phyloP scores from a whole-genome alignment of 2,329 filamentous ascomycete genomes.

The Fusarium citri region DNA sequence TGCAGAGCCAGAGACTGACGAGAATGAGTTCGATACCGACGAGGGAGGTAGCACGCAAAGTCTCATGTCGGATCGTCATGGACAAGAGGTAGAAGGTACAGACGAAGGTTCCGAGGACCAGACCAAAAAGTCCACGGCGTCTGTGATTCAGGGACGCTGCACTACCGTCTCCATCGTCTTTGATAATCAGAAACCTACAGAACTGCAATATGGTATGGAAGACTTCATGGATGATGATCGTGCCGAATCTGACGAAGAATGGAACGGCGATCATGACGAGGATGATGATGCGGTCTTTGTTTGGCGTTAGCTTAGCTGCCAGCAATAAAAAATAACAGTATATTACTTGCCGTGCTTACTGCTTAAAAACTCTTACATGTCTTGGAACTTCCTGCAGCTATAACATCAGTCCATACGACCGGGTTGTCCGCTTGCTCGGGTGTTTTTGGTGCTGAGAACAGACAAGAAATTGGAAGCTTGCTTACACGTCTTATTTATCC shows the following conservation, averaged over 20 bases:
- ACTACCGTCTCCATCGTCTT: constrained; percentile 76
- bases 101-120: constrained; percentile 9
- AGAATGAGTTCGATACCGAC: constrained; percentile 54
- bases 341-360: background rate
- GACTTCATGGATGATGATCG: constrained; percentile 75
- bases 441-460: background rate
- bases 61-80: constrained; percentile 7
- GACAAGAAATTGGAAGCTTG: background rate
- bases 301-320: constrained; percentile 35
- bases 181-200: constrained; percentile 79
- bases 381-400: background rate
- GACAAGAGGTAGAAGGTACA: constrained; percentile 17
- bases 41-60: constrained; percentile 14
- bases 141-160: constrained; percentile 76
- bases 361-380: background rate
- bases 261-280: constrained; percentile 68
- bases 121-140: constrained; percentile 54
- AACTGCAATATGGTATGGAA: constrained; percentile 75
- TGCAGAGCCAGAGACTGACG: constrained; percentile 59
- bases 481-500: background rate
- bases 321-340: background rate
- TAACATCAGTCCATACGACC: background rate
- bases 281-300: constrained; percentile 54
- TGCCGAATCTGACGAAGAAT: constrained; percentile 67
- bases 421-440: background rate